A percentile compares a stretch with the other conserved stretches of the same genome.
Evolutionary conservation across 768 basidiomycete genomes (phyloP).

Genomic region (Mycena polygramma): DNA sequence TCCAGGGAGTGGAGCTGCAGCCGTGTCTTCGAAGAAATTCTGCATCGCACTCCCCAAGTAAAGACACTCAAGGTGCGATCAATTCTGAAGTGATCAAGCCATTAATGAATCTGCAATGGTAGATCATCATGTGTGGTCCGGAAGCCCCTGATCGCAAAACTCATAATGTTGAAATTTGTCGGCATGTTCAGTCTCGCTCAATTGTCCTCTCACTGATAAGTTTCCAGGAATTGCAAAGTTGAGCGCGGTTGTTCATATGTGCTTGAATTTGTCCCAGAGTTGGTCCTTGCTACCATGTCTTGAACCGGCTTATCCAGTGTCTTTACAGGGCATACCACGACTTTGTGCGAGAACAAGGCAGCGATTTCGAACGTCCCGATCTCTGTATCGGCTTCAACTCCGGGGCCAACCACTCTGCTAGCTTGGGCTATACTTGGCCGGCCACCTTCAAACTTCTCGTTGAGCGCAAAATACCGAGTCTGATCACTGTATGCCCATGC

Average conservation of each 20-base stretch:
- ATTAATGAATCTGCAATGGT: slow-evolving; percentile 18
- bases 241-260: slow-evolving; percentile 26
- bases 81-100: slow-evolving; percentile 20
- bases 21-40: slow-evolving; percentile 27
- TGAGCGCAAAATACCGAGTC: slow-evolving; percentile 27
- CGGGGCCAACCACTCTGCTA: slow-evolving; percentile 22
- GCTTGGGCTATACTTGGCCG: slow-evolving; percentile 28
- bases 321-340: slow-evolving; percentile 29
- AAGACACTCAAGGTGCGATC: slow-evolving; percentile 30
- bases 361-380: slow-evolving; percentile 22
- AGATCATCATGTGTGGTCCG: slow-evolving; percentile 26
- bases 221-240: slow-evolving; percentile 26
- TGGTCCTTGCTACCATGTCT: slow-evolving; percentile 27
- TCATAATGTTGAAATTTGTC: slow-evolving; percentile 15
- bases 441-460: slow-evolving; percentile 29
- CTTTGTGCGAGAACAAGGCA: slow-evolving; percentile 27
- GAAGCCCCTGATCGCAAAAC: slow-evolving; percentile 19
- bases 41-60: slow-evolving; percentile 29
- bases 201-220: slow-evolving; percentile 21
- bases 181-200: slow-evolving; percentile 24
- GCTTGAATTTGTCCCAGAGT: slow-evolving; percentile 26
- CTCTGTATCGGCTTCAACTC: slow-evolving; percentile 30
- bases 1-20: slow-evolving; percentile 16
- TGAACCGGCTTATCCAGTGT: slow-evolving; percentile 23
- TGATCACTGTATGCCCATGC: slow-evolving; percentile 25